Evolutionary conservation across 202 grass and related monocot species (phyloP), one percentile per base, ranked within the genome.

Genomic region (Cymbopogon flexuosus): DNA sequence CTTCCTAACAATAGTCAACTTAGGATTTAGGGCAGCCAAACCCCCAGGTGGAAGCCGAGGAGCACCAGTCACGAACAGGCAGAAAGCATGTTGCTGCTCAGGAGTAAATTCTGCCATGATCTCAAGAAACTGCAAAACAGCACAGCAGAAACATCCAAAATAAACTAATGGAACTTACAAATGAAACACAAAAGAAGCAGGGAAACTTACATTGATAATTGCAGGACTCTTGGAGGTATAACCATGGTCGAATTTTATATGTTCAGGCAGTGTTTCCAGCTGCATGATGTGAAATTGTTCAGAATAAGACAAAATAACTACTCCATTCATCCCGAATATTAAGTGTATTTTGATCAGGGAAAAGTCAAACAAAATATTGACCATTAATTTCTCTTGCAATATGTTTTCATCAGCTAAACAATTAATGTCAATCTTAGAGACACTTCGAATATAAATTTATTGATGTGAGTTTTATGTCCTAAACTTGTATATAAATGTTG

Each of bases 161-260:
- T 71, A 12, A 63, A 59, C 19, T 49, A n/a, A 16, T 34, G 33
- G 65, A 52, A 22, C 39, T 39, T 22, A 4, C 54, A 45, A 58
- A 58, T 43, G 12, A 43, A 66, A 1, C 5, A 14, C 6, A 59
- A 62, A 62, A 52, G 31, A 40, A 54, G 36, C n/a, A 30, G 36
- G 2, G 39, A 19, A 84, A 86, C 91, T 90, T 81, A 97, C 94
- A 88, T 90, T 86, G 51, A 90, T 67, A 78, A 97, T 91, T 58
- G 85, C 84, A n/a, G 85, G 94, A 85, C 94, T 97, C 70, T 91
- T 97, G 8, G 89, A 82, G 72, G 94, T 97, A 82, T 93, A 97
- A 60, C 94, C 94, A 92, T 97, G 91, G 86, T 97, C 94, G n/a
- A 97, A 97, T 79, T 97, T 97, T 39, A 97, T 97, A 87, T 97